phyloP scores from a whole-genome alignment of 2,329 filamentous ascomycete genomes.

The Juglanconis sp. region DNA sequence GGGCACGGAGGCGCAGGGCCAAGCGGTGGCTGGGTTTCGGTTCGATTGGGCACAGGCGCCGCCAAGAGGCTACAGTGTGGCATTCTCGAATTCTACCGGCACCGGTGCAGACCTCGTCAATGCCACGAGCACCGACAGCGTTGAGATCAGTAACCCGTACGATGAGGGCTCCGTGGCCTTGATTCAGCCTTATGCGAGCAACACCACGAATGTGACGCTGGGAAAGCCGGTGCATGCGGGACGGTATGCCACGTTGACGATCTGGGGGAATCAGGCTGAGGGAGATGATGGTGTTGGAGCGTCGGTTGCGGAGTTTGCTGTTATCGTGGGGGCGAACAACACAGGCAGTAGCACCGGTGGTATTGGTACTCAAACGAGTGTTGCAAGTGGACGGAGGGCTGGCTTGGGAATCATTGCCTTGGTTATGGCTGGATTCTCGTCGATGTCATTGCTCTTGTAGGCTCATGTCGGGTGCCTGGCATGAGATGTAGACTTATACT shows the following conservation, averaged over 20 bases:
- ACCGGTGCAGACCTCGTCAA: neutral
- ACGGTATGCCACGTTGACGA: constrained; percentile 10
- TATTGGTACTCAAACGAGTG: neutral
- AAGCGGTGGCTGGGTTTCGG: constrained; percentile 6
- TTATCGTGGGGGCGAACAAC: constrained; percentile 1
- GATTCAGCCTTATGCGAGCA: constrained; percentile 12
- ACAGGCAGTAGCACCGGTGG: neutral
- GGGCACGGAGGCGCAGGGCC: constrained; percentile 1
- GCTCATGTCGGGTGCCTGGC: too few species aligned
- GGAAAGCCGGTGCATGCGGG: constrained; percentile 7
- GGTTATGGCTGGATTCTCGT: neutral
- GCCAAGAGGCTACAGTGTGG: constrained; percentile 8
- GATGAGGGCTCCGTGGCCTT: neutral
- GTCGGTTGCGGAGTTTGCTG: constrained; percentile 15
- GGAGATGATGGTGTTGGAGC: constrained; percentile 11
- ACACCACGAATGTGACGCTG: constrained; percentile 17
- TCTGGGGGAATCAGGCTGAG: constrained; percentile 15
- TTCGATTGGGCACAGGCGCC: constrained; percentile 19
- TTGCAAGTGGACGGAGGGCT: neutral
- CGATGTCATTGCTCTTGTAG: neutral
- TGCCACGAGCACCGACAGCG: constrained; percentile 4
- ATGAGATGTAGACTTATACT: too few species aligned
- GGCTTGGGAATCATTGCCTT: neutral
- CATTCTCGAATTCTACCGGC: constrained; percentile 4
- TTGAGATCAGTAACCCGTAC: constrained; percentile 9